A percentile compares a stretch with the other conserved stretches of the same genome.
phyloP scores from a whole-genome alignment of 2,329 filamentous ascomycete genomes.

The Penicillium paneum region DNA sequence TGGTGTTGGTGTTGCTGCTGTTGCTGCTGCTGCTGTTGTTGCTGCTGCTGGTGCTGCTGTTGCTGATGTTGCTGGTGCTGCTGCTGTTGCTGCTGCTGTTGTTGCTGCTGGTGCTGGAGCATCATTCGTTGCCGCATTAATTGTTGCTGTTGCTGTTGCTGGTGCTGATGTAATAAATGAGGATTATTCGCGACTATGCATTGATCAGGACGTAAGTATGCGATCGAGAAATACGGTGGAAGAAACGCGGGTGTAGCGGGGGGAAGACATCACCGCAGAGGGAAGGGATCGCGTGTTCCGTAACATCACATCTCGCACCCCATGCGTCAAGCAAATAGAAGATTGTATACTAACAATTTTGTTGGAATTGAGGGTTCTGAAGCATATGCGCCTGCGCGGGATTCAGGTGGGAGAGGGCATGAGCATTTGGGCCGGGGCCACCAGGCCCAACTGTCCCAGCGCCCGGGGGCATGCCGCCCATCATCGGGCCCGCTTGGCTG shows the following conservation, averaged over 20 bases:
- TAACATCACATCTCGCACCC: background rate
- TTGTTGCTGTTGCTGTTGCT: slow-evolving; percentile 37
- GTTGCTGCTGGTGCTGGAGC: slow-evolving; percentile 27
- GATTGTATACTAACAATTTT: slow-evolving; percentile 38
- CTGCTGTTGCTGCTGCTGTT: slow-evolving; percentile 32
- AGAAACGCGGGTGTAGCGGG: background rate
- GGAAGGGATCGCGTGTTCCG: background rate
- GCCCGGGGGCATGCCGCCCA: slow-evolving; percentile 61
- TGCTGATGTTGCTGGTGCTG: slow-evolving; percentile 36
- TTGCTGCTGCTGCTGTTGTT: slow-evolving; percentile 34
- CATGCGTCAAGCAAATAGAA: background rate
- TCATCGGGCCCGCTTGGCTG: slow-evolving; percentile 61
- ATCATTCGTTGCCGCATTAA: slow-evolving; percentile 27
- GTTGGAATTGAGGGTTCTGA: slow-evolving; percentile 47
- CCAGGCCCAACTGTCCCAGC: slow-evolving; percentile 51
- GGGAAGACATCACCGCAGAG: background rate
- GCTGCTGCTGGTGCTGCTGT: slow-evolving; percentile 32
- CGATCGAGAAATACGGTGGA: background rate
- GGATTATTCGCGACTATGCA: slow-evolving; percentile 41
- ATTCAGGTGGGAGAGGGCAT: slow-evolving; percentile 60
- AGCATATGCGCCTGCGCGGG: slow-evolving; percentile 55
- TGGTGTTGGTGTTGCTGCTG: slow-evolving; percentile 11
- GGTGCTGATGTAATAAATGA: slow-evolving; percentile 47
- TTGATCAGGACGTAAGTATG: slow-evolving; percentile 11
- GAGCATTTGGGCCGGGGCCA: slow-evolving; percentile 53